Evolutionary conservation across 2,329 filamentous ascomycete species (phyloP).

Genomic region (Akanthomyces dipterigenus): DNA sequence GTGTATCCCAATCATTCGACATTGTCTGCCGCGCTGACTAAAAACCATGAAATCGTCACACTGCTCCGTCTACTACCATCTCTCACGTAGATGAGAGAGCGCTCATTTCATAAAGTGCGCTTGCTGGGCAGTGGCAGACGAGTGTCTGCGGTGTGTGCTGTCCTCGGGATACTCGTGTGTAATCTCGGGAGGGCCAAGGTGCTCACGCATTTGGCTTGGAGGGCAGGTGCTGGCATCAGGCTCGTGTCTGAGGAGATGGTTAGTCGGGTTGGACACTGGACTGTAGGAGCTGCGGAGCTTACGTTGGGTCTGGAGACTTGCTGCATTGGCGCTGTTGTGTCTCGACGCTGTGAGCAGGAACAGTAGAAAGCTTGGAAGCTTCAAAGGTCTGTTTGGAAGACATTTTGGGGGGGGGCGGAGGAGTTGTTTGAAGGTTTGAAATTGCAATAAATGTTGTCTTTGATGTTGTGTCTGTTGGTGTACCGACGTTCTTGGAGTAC

Average conservation of each 20-base stretch:
- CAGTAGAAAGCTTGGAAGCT: not conserved
- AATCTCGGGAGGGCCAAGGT: conserved; percentile 10
- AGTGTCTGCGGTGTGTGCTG: conserved; percentile 11
- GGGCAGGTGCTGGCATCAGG: not conserved
- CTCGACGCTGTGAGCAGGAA: not conserved
- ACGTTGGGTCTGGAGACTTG: not conserved
- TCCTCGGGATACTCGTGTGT: conserved; percentile 12
- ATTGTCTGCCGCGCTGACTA: not conserved
- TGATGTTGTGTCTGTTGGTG: too few species aligned
- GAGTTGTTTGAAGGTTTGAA: too few species aligned
- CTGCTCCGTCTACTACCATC: too few species aligned
- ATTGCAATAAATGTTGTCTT: too few species aligned
- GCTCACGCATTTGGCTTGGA: conserved; percentile 7
- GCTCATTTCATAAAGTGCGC: conserved; percentile 5
- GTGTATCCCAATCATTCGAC: not conserved
- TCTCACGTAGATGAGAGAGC: not conserved
- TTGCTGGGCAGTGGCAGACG: conserved; percentile 7
- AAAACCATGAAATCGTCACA: too few species aligned
- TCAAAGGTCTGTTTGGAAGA: not conserved
- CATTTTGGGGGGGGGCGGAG: too few species aligned
- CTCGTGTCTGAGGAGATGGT: not conserved
- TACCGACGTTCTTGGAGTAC: not conserved
- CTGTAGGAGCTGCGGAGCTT: not conserved
- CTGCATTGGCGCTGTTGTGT: not conserved
- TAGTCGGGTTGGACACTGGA: not conserved